A percentile compares a stretch with the other conserved stretches of the same genome.
phyloP scores from a whole-genome alignment of 768 basidiomycete genomes.

The Mrakia gelida region DNA sequence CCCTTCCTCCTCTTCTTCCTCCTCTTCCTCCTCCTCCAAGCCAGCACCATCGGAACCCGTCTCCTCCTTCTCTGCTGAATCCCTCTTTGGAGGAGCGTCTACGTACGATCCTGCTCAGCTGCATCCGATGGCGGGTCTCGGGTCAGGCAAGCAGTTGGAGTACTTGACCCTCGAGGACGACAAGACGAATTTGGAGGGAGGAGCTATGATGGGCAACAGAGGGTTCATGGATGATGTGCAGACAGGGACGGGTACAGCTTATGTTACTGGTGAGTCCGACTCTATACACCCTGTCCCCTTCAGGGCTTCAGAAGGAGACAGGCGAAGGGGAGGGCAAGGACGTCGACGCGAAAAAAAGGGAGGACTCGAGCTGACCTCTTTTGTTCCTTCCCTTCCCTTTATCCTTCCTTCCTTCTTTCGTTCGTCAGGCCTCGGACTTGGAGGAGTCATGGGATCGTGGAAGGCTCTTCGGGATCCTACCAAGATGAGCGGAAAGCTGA shows the following conservation, averaged over 20 bases:
- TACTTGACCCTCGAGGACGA: conserved; percentile 95
- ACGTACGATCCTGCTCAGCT: conserved; percentile 87
- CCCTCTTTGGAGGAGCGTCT: conserved; percentile 60
- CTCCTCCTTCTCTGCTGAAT: conserved; percentile 22
- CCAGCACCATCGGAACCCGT: conserved; percentile 52
- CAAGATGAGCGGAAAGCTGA: conserved; percentile 52
- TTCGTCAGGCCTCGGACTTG: conserved; percentile 78
- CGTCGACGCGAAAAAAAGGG: not conserved
- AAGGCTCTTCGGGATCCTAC: conserved; percentile 76
- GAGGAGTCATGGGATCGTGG: conserved; percentile 91
- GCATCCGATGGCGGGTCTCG: conserved; percentile 87
- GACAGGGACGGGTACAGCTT: conserved; percentile 98
- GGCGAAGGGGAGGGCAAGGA: not conserved
- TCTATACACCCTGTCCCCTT: not conserved
- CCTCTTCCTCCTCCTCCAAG: conserved; percentile 32
- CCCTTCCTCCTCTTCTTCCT: conserved; percentile 17
- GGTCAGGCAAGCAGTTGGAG: conserved; percentile 75
- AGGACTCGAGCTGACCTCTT: conserved; percentile 38
- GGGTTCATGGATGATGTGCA: conserved; percentile 81
- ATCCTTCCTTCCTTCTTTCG: conserved; percentile 60
- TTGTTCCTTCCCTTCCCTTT: conserved; percentile 67
- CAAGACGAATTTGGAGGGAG: conserved; percentile 84
- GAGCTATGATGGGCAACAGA: conserved; percentile 95
- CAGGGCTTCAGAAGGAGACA: conserved; percentile 24
- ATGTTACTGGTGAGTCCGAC: conserved; percentile 78